Evolutionary conservation across 2,329 filamentous ascomycete species (phyloP).

Genomic region (Xylaria sp.): DNA sequence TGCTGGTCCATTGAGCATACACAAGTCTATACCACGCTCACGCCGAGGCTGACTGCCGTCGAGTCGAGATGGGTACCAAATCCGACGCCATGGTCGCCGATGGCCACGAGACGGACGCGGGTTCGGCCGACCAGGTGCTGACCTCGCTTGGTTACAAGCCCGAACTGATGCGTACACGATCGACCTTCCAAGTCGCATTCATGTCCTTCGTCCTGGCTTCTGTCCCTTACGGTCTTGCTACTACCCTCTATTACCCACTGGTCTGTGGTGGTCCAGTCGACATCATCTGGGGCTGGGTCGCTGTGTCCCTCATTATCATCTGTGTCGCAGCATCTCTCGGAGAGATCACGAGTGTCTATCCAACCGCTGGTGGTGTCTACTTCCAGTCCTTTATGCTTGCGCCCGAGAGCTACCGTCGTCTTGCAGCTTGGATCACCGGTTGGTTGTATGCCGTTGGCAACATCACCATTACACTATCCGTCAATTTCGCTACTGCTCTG

Average conservation of each 20-base stretch:
- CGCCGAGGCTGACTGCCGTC: neutral
- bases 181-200: slow-evolving; percentile 75
- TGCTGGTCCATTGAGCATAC: neutral
- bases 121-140: slow-evolving; percentile 69
- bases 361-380: slow-evolving; percentile 81
- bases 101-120: slow-evolving; percentile 49
- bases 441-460: slow-evolving; percentile 84
- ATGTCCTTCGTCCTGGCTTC: slow-evolving; percentile 81
- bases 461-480: slow-evolving; percentile 83
- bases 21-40: neutral
- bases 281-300: slow-evolving; percentile 78
- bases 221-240: slow-evolving; percentile 78
- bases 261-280: slow-evolving; percentile 73
- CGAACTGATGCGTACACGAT: slow-evolving; percentile 71
- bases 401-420: slow-evolving; percentile 66
- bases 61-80: slow-evolving; percentile 36
- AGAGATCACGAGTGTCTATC: slow-evolving; percentile 80
- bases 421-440: slow-evolving; percentile 76
- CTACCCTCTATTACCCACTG: slow-evolving; percentile 74
- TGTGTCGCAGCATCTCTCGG: slow-evolving; percentile 76
- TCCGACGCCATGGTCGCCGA: slow-evolving; percentile 36
- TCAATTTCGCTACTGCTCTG: slow-evolving; percentile 81
- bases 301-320: slow-evolving; percentile 74
- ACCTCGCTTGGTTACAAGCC: slow-evolving; percentile 73
- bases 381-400: slow-evolving; percentile 83